A percentile compares a stretch with the other conserved stretches of the same genome.
phyloP scores from a whole-genome alignment of 2,329 filamentous ascomycete species.

The Cordyceps farinosa region DNA sequence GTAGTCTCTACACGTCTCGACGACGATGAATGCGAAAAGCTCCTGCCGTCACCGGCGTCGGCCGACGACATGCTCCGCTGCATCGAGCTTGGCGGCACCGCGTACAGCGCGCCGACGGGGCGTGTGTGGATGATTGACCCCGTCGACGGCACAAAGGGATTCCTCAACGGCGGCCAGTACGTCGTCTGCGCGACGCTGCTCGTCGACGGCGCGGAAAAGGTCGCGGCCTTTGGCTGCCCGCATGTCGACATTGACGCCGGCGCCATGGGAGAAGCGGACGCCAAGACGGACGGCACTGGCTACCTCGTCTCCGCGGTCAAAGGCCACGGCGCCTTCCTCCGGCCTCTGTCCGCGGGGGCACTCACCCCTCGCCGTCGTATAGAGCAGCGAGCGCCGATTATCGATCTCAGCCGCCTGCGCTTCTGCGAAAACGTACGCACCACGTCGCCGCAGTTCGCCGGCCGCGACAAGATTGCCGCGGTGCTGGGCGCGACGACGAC shows the following conservation, averaged over 20 bases:
- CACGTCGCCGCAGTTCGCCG: too few relatives aligned
- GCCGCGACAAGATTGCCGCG: too few relatives aligned
- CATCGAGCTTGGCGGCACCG: slow-evolving; percentile 54
- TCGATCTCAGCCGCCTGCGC: too few relatives aligned
- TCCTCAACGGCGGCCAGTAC: slow-evolving; percentile 58
- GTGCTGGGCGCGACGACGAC: too few relatives aligned
- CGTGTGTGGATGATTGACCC: slow-evolving; percentile 62
- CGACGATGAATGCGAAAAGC: background rate
- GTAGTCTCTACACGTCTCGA: background rate
- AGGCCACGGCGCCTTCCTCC: background rate
- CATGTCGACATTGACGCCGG: slow-evolving; percentile 41
- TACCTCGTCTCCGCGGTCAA: slow-evolving; percentile 17
- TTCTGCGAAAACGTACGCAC: too few relatives aligned
- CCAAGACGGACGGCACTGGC: slow-evolving; percentile 24
- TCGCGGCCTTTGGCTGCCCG: slow-evolving; percentile 59
- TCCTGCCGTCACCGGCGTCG: background rate
- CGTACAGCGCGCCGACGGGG: slow-evolving; percentile 32
- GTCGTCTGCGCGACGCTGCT: slow-evolving; percentile 57
- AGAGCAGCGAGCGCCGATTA: too few relatives aligned
- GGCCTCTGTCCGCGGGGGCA: too few relatives aligned
- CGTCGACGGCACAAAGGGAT: slow-evolving; percentile 61
- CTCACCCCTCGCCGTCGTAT: too few relatives aligned
- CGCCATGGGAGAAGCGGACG: background rate
- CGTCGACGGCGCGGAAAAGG: slow-evolving; percentile 51
- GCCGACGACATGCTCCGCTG: background rate